Evolutionary conservation across 2,329 filamentous ascomycete species (phyloP), one percentile per base, ranked within the genome.

Genomic region (Diaporthe humulicola): DNA sequence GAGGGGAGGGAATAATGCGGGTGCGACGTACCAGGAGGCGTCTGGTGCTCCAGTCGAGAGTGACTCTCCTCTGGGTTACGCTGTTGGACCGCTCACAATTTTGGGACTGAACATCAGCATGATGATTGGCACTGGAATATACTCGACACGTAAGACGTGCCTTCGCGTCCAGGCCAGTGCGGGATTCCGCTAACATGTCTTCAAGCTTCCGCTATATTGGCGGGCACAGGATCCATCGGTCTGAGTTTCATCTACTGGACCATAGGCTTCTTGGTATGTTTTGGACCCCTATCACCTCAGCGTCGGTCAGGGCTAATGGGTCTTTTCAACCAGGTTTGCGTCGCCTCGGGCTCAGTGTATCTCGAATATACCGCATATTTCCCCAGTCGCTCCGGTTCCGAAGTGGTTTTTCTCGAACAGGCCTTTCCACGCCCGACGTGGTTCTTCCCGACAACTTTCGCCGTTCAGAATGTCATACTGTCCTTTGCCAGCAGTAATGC

Each of bases 391-490:
- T 92, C 90, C 2, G 92, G 92, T 0, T 88, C 88, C 0, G 91
- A 94, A 78, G 91, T 92, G 0, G 92, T 92, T 0, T 94, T 93
- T 77, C 86, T 94, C 0, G 92, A 94, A 77, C 92, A 94, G 78
- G 90, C 91, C 0, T 94, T 89, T 76, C 91, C 91, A 1, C 86
- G 90, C 1, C 92, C 92, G 0, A 88, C 86, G 72, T 92, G 90
- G 79, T 87, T 94, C 75, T 90, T 94, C 66, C 91, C 92, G 0
- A 90, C 90, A 0, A 86, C 90, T 0, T 94, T 92, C 79, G 92
- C 92, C 0, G 88, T 93, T 3, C 90, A 92, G 79, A 87, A 88
- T 0, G 90, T 93, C 2, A 80, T 92, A 1, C 82, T 94, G 4
- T 93, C 92, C 0, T 94, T 93, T 77, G 90, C 89, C 76, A 92